Evolutionary conservation across 257 asterid species (phyloP), one percentile per base, ranked within the genome.

Genomic region (Apocynum venetum): DNA sequence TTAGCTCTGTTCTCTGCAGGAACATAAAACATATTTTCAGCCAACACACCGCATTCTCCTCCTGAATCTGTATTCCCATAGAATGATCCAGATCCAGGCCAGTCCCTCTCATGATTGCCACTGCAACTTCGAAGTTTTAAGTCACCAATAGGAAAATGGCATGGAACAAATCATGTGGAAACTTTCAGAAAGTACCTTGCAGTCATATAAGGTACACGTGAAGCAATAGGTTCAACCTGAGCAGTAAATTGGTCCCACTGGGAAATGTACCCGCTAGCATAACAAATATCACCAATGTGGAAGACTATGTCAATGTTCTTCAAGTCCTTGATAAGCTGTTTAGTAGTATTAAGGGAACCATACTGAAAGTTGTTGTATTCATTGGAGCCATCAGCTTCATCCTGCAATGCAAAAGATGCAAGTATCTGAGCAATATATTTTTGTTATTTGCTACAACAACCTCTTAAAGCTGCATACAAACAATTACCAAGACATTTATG

Each of bases 221-320:
- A 91, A 83, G 98, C 89, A 46, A 94, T 91, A 2, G 93, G 96
- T 86, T 92, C 98, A 19, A 94, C 77, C 86, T 91, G 96, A 81
- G 98, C 80, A 74, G 98, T 92, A 86, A 94, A 94, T 78, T 92
- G 98, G 80, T 94, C 98, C 98, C 98, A 94, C 69, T 92, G 96
- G 3, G 98, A 94, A 74, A 94, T 82, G 74, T 94, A 94, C 20
- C 98, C 98, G 72, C 88, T 91, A 72, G 98, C 92, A 74, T 94
- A 94, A 74, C 85, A 81, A 20, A 94, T 91, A 69, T 94, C 97
- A 20, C 98, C 97, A 79, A 92, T 94, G 85, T 94, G 97, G 81
- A 94, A 92, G 76, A 94, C 94, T 60, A 94, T 87, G 67, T 91
- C 99, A 77, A 88, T 83, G 84, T 91, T 88, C 80, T 89, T 85